Evolutionary conservation across 225 moss, liverwort and hornwort species (phyloP).

Genomic region (Physcomitrellopsis africana): DNA sequence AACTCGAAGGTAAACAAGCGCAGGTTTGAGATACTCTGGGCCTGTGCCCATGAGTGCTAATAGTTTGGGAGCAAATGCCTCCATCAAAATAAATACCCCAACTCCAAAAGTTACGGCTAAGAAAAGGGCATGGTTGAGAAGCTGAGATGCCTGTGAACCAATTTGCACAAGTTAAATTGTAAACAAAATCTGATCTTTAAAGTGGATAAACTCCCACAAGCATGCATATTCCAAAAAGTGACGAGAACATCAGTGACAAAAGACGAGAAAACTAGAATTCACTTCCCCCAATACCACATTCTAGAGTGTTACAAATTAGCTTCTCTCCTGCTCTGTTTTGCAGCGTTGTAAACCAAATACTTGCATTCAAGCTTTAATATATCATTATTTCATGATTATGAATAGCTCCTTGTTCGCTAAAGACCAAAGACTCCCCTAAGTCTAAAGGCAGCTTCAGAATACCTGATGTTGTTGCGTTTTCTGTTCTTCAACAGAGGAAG

Average conservation of each 20-base stretch:
- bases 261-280: background rate
- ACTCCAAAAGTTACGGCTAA: conserved; percentile 71
- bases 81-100: conserved; percentile 54
- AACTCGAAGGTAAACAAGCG: conserved; percentile 71
- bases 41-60: conserved; percentile 70
- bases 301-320: background rate
- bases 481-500: conserved; percentile 57
- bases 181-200: conserved; percentile 7
- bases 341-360: conserved; percentile 3
- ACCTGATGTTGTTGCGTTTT: conserved; percentile 68
- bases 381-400: background rate
- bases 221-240: background rate
- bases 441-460: conserved; percentile 2
- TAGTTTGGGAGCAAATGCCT: conserved; percentile 59
- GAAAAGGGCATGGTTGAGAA: conserved; percentile 71
- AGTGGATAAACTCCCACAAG: background rate
- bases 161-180: conserved; percentile 10
- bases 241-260: background rate
- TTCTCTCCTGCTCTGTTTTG: background rate
- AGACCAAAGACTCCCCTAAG: background rate
- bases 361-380: background rate
- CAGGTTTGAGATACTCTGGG: conserved; percentile 74
- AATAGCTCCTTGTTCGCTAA: conserved; percentile 2
- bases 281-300: background rate
- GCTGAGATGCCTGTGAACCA: conserved; percentile 67